These are phyloP conservation scores for Boletus reticulatus DNA, from an alignment of 768 basidiomycete genomes.

Conservation along the genomic window DNA sequence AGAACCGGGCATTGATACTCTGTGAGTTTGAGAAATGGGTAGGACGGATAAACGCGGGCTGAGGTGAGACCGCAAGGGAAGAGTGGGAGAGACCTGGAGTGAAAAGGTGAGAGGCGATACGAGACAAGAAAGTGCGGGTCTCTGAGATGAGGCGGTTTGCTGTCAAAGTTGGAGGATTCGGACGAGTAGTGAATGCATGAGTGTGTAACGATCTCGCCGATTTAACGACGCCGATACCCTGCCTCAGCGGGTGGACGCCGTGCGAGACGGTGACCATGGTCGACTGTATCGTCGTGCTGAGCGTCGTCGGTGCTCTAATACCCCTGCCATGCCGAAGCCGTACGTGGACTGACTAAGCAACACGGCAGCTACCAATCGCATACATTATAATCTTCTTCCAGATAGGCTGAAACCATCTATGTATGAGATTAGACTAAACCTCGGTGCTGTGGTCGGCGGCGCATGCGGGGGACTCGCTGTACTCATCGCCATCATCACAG, in stretches of 20 bases:
- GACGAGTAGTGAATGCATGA: conserved; percentile 33
- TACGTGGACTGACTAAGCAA: conserved; percentile 22
- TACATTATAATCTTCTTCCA: no score
- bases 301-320: no score
- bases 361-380: no score
- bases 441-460: conserved; percentile 4
- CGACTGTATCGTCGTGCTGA: no score
- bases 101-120: conserved; percentile 55
- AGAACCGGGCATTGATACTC: conserved; percentile 54
- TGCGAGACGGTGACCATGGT: conserved; percentile 27
- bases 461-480: conserved; percentile 5
- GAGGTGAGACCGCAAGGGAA: conserved; percentile 12
- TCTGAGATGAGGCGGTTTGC: conserved; percentile 49
- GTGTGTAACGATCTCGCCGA: conserved; percentile 46
- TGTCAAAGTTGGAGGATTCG: conserved; percentile 16
- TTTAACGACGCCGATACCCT: conserved; percentile 16
- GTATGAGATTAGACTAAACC: conserved; percentile 7
- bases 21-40: conserved; percentile 22
- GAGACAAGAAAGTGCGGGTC: conserved; percentile 53
- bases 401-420: no score
- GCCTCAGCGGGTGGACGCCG: conserved; percentile 25
- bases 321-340: conserved; percentile 8
- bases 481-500: neutral
- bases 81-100: conserved; percentile 47
- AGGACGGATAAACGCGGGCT: conserved; percentile 11